A percentile compares a stretch with the other conserved stretches of the same genome.
phyloP scores from a whole-genome alignment of 345 rosid genomes.

The Raphanus sativus region DNA sequence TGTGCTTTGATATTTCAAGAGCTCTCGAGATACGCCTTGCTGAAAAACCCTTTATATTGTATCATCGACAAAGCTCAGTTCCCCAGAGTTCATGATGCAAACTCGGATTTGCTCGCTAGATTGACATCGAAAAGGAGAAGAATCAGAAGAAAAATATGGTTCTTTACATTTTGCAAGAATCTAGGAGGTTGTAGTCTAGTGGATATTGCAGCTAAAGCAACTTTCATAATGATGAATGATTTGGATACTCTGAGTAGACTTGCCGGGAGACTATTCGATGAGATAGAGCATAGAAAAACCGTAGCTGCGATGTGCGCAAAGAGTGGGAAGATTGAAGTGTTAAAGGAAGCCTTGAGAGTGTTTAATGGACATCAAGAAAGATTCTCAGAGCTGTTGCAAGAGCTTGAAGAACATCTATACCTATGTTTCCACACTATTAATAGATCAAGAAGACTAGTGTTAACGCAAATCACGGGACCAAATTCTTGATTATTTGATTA shows the following conservation, averaged over 20 bases:
- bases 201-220: slow-evolving; percentile 77
- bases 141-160: slow-evolving; percentile 47
- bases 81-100: slow-evolving; percentile 41
- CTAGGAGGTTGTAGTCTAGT: slow-evolving; percentile 48
- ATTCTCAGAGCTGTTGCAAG: slow-evolving; percentile 68
- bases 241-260: slow-evolving; percentile 67
- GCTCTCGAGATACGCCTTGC: slow-evolving; percentile 50
- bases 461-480: slow-evolving; percentile 44
- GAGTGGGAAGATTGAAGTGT: slow-evolving; percentile 50
- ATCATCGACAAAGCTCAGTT: slow-evolving; percentile 40
- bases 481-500: slow-evolving; percentile 27
- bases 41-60: slow-evolving; percentile 57
- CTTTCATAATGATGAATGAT: slow-evolving; percentile 71
- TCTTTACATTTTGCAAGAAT: slow-evolving; percentile 45
- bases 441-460: slow-evolving; percentile 64
- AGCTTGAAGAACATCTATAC: slow-evolving; percentile 71
- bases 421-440: slow-evolving; percentile 76
- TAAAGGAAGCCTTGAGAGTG: slow-evolving; percentile 63
- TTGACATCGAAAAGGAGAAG: slow-evolving; percentile 52
- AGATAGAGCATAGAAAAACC: slow-evolving; percentile 61
- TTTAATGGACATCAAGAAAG: slow-evolving; percentile 44
- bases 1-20: slow-evolving; percentile 43
- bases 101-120: slow-evolving; percentile 44
- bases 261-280: slow-evolving; percentile 57
- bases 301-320: slow-evolving; percentile 55